Conservation (phyloP, 768 basidiomycete genomes). For the Chalciporus pseudorubinellus region DNA sequence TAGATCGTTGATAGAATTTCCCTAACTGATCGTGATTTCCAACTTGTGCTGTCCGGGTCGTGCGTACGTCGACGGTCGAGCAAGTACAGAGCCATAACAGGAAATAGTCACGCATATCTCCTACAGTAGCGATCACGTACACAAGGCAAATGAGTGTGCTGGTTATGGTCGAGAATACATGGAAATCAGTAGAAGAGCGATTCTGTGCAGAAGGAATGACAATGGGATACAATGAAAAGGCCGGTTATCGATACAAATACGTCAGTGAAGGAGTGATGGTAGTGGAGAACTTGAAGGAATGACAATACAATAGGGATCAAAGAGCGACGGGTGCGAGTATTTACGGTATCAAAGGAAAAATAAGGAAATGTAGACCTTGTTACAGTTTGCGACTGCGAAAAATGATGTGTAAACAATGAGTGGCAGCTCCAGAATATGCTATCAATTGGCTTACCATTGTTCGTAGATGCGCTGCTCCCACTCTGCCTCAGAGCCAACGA, state of each 20-base stretch:
- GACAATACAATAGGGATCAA: not conserved
- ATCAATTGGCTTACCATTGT: constrained; percentile 24
- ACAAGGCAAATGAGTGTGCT: not conserved
- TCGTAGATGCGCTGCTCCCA: constrained; percentile 28
- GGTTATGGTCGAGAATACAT: not conserved
- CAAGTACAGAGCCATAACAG: not conserved
- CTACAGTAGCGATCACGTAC: too few relatives aligned
- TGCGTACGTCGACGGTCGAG: not conserved
- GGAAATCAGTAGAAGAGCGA: not conserved
- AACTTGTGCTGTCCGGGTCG: not conserved
- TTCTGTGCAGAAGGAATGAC: not conserved
- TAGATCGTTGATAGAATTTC: not conserved
- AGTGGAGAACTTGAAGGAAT: not conserved
- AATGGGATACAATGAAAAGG: not conserved
- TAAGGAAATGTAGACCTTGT: not conserved
- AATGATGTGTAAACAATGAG: not conserved
- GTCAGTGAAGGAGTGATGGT: not conserved
- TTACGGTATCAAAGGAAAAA: not conserved
- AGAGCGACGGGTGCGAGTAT: not conserved
- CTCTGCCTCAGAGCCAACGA: constrained; percentile 25
- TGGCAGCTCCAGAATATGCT: too few relatives aligned
- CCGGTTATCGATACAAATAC: not conserved
- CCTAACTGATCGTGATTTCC: not conserved
- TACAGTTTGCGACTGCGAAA: constrained; percentile 10
- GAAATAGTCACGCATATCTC: not conserved